Conservation (phyloP, 169 alveolate genomes). For the Toxoplasma gondii region DNA sequence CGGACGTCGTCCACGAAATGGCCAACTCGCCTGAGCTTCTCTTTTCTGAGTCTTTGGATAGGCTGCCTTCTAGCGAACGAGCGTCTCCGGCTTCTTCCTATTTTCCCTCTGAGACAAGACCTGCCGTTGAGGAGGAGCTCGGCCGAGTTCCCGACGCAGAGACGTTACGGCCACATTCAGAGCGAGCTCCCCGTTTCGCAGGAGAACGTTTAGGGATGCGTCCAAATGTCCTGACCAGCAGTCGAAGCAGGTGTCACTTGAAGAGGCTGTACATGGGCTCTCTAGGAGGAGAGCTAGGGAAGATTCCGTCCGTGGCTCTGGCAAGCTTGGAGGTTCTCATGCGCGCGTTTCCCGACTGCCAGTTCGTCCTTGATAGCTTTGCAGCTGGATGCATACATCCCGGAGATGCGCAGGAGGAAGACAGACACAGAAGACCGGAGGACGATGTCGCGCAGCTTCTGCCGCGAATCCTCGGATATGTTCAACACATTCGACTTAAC, state of each 20-base stretch:
- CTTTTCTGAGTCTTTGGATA: background rate
- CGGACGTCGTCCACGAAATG: constrained; percentile 8
- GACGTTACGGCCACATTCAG: no score
- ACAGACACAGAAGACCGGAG: background rate
- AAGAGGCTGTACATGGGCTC: background rate
- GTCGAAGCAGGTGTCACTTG: background rate
- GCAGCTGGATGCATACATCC: background rate
- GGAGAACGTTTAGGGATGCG: no score
- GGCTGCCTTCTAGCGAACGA: background rate
- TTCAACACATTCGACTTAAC: background rate
- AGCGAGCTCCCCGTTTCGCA: no score
- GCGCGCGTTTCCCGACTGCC: background rate
- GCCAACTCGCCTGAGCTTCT: background rate
- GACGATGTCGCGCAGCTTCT: background rate
- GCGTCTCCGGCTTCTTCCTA: background rate
- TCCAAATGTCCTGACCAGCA: no score
- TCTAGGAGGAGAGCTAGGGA: background rate
- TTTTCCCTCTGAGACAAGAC: background rate
- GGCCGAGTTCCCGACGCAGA: background rate
- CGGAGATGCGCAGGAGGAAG: background rate
- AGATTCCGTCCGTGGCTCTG: background rate
- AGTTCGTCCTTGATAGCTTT: background rate
- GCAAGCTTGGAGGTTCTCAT: background rate
- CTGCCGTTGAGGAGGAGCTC: background rate
- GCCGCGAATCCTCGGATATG: background rate